phyloP scores from a whole-genome alignment of 805 yeast genomes.

The Candida nanaspora region DNA sequence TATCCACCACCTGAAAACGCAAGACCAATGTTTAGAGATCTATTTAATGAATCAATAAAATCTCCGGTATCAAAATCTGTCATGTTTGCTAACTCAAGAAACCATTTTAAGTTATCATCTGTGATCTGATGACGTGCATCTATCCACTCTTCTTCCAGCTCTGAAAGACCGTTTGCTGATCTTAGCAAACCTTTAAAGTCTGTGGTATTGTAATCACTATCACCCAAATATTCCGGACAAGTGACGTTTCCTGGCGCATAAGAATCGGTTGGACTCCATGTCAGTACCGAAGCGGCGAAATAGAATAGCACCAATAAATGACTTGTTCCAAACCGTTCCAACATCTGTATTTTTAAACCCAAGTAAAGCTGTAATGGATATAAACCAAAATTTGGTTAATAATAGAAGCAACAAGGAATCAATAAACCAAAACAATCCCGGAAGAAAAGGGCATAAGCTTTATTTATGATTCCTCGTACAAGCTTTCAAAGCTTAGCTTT shows the following conservation, averaged over 20 bases:
- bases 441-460: too few relatives aligned
- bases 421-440: too few relatives aligned
- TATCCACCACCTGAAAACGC: conserved; percentile 87
- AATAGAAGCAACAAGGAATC: too few relatives aligned
- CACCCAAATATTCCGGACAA: conserved; percentile 37
- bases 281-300: conserved; percentile 2
- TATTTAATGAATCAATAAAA: conserved; percentile 31
- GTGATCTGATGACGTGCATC: conserved; percentile 38
- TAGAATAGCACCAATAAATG: background rate
- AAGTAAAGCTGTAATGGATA: too few relatives aligned
- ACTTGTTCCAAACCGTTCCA: background rate
- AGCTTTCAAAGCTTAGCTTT: too few relatives aligned
- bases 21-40: conserved; percentile 43
- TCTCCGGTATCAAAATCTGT: conserved; percentile 39
- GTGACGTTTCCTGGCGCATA: conserved; percentile 56
- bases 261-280: conserved; percentile 49
- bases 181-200: conserved; percentile 27
- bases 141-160: conserved; percentile 47
- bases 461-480: too few relatives aligned
- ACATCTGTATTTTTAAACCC: too few relatives aligned
- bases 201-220: conserved; percentile 8
- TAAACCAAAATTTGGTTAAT: too few relatives aligned
- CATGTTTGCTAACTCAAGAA: conserved; percentile 38
- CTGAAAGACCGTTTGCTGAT: conserved; percentile 39
- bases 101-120: conserved; percentile 36